Evolutionary conservation across 2,329 filamentous ascomycete genomes (phyloP).

Genomic region (Fusarium annulatum): DNA sequence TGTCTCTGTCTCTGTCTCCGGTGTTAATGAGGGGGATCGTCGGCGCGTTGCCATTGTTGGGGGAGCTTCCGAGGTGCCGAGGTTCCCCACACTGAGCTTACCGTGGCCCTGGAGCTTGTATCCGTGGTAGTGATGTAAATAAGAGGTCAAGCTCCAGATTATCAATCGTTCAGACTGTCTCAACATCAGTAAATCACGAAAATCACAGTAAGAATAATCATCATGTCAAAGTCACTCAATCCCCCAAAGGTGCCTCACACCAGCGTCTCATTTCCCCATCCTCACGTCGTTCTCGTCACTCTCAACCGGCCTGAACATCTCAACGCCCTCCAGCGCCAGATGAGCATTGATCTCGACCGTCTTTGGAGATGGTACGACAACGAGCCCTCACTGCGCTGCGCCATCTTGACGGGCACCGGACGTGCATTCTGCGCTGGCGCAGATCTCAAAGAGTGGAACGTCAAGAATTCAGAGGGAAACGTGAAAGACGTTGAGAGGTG

Average conservation of each 20-base stretch:
- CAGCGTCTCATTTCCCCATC: conserved; percentile 61
- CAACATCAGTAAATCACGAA: neutral
- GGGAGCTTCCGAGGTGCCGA: conserved; percentile 44
- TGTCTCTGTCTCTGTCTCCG: neutral
- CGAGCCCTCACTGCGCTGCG: conserved; percentile 69
- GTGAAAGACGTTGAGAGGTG: conserved; percentile 54
- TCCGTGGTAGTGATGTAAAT: neutral
- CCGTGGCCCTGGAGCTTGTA: conserved; percentile 1
- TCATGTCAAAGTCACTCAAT: conserved; percentile 46
- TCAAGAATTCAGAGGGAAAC: conserved; percentile 50
- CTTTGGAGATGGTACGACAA: conserved; percentile 71
- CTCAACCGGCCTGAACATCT: conserved; percentile 68
- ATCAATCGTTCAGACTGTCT: neutral
- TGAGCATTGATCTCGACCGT: conserved; percentile 60
- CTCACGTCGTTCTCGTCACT: conserved; percentile 68
- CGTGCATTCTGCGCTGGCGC: conserved; percentile 75
- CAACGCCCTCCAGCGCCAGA: conserved; percentile 64
- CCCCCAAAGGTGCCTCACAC: conserved; percentile 57
- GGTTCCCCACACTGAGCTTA: conserved; percentile 46
- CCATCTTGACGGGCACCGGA: conserved; percentile 70
- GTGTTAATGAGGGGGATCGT: conserved; percentile 25
- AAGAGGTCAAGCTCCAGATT: conserved; percentile 7
- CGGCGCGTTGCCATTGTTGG: conserved; percentile 18
- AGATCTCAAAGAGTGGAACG: conserved; percentile 73
- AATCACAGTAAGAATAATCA: conserved; percentile 18